Evolutionary conservation across 2,329 filamentous ascomycete genomes (phyloP), one percentile per base, ranked within the genome.

Genomic region (Ophiostoma perfectum): DNA sequence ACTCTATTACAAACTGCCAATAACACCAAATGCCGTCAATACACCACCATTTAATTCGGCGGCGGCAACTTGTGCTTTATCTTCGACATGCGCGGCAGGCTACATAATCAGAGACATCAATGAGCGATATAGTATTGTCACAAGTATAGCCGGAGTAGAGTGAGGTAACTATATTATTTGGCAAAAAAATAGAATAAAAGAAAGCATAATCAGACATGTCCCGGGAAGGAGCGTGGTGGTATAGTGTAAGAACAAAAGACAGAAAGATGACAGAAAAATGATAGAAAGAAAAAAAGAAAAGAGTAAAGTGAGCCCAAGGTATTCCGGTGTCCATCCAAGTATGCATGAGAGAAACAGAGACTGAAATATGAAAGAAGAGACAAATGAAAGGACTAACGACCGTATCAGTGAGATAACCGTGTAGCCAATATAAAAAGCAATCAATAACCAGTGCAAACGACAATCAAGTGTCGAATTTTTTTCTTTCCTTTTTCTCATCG

Each of bases 351-450:
- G 73, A 74, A 70, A 68, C 68, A 73, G 72, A 73, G 58, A 12
- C 71, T 73, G 73, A 75, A 75, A 70, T 67, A 72, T 70, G 71
- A 67, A 67, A 60, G 45, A 41, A 6, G 47, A 63, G 5, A 62
- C 18, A 67, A 60, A 58, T 36, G 27, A 62, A 3, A 66, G 27
- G 18, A 8, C 41, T 6, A 38, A 60, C 27, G 27, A 60, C 55
- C 55, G 55, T 60, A 39, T 60, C 55, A 60, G 55, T 60, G 55
- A 60, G 55, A 38, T 60, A 16, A 14, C 27, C 27, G 9, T 60
- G 27, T 60, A 60, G 55, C 27, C n/a, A 66, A 39, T 55, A 68
- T 47, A 67, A 47, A 36, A 36, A 41, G 27, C 27, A 27, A 27
- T 27, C 41, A 12, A 38, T 49, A 64, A 42, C 39, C 47, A 27